phyloP scores from a whole-genome alignment of 257 asterid species.

The Nemophila menziesii region DNA sequence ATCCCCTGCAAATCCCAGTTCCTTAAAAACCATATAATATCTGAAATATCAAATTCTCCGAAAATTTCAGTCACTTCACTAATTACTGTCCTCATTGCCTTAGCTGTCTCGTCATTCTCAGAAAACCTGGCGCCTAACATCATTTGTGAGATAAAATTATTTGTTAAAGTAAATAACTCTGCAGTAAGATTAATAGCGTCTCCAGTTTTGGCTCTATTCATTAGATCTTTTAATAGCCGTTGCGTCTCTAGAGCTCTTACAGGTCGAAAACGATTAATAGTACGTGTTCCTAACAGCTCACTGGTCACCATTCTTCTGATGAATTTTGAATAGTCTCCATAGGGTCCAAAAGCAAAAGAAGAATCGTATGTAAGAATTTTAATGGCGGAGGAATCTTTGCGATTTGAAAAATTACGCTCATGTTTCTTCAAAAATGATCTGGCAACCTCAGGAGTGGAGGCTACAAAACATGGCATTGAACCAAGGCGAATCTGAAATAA shows the following conservation, averaged over 20 bases:
- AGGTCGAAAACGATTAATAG: too few species aligned
- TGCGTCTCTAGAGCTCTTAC: constrained; percentile 18
- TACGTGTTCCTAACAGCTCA: constrained; percentile 39
- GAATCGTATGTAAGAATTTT: constrained; percentile 50
- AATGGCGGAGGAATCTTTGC: constrained; percentile 34
- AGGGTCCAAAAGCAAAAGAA: constrained; percentile 54
- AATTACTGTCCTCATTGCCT: constrained; percentile 32
- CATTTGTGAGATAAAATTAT: constrained; percentile 41
- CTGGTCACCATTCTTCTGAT: constrained; percentile 65
- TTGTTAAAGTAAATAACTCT: constrained; percentile 35
- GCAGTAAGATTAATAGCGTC: constrained; percentile 26
- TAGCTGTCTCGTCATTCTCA: constrained; percentile 31
- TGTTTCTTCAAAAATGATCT: constrained; percentile 43
- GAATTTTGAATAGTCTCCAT: constrained; percentile 62
- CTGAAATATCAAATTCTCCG: constrained; percentile 45
- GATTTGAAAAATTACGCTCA: constrained; percentile 32
- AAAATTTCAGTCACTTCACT: constrained; percentile 50
- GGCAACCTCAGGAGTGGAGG: constrained; percentile 43
- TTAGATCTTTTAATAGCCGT: constrained; percentile 7
- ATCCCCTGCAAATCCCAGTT: constrained; percentile 49
- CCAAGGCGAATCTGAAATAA: constrained; percentile 45
- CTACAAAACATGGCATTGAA: constrained; percentile 42
- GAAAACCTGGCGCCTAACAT: constrained; percentile 38
- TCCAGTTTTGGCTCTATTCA: constrained; percentile 12
- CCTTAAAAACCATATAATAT: constrained; percentile 41